Base-by-base conservation (phyloP, 2,329 filamentous ascomycete species). In the Shiraia sp. region DNA sequence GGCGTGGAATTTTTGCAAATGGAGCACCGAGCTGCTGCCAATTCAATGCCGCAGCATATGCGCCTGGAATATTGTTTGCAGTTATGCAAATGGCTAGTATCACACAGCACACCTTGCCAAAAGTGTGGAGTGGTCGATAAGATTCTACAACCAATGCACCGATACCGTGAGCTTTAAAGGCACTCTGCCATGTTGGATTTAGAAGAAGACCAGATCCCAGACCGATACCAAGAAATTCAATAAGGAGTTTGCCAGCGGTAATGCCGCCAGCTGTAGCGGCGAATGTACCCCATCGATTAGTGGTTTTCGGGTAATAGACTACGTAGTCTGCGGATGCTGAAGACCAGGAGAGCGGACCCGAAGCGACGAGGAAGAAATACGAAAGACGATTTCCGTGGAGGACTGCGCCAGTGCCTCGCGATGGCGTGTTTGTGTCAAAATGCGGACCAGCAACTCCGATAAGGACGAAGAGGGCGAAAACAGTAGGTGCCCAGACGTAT, bases 51-150 rank as follows among this genome's bases (percentile, higher is more conserved):
- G 75, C 80, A 14, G 83, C 87, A 74, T 90, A 68, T 3, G 85
- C 81, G 59, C 86, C 86, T 9, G 83, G 83, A 60, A 81, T 85
- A 70, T 86, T 87, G 72, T 85, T 86, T 45, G 82, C 84, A 45
- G 87, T 76, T 57, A 85, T 85, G 36, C 79, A 82, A 7, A 87
- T 75, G 2, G 82, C 81, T 3, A 87, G 75, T 32, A 87, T 73
- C 34, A 86, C 76, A 30, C 86, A 69, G 64, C 86, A 88, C 73
- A 89, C 87, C 56, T 85, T 77, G 47, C 86, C 86, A 60, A 89
- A 89, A 23, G 73, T 74, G 30, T 84, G 83, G 0, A 87, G 72
- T 6, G 76, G 76, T 8, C 67, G 67, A 55, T 79, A 85, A 1
- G 76, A 80, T 47, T 78, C 79, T 1, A 84, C 79, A 2, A 86